Evolutionary conservation across 805 yeast species (phyloP).

Genomic region (Suhomyces sp.): DNA sequence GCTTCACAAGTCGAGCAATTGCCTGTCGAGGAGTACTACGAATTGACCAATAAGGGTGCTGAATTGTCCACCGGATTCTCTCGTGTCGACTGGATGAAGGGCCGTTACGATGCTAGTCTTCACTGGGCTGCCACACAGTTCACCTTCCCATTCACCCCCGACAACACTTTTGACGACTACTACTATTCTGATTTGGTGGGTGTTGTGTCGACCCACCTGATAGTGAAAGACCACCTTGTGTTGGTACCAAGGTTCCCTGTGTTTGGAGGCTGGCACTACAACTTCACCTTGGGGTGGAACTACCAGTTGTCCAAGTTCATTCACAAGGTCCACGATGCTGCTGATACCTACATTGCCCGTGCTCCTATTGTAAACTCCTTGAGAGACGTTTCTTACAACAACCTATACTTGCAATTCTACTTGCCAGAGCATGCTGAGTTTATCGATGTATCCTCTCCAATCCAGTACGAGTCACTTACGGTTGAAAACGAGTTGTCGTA

Average conservation of each 20-base stretch:
- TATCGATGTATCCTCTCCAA: slow-evolving; percentile 55
- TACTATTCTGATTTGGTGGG: slow-evolving; percentile 91
- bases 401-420: slow-evolving; percentile 57
- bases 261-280: slow-evolving; percentile 94
- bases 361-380: slow-evolving; percentile 78
- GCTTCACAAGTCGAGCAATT: slow-evolving; percentile 68
- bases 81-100: slow-evolving; percentile 71
- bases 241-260: slow-evolving; percentile 90
- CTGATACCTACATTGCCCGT: slow-evolving; percentile 53
- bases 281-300: slow-evolving; percentile 95
- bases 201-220: slow-evolving; percentile 75
- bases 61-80: slow-evolving; percentile 68
- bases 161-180: slow-evolving; percentile 44
- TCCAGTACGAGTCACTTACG: slow-evolving; percentile 32
- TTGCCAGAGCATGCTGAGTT: slow-evolving; percentile 85
- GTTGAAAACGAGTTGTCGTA: slow-evolving; percentile 49
- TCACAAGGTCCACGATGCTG: slow-evolving; percentile 34
- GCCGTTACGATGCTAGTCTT: slow-evolving; percentile 45
- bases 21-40: slow-evolving; percentile 83
- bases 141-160: slow-evolving; percentile 51
- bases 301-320: slow-evolving; percentile 54
- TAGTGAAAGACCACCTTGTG: slow-evolving; percentile 44
- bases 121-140: slow-evolving; percentile 61
- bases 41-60: slow-evolving; percentile 74
- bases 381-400: slow-evolving; percentile 62